These are phyloP conservation scores for Iris pallida DNA, from an alignment of 116 monocot species.

Conservation along the genomic window DNA sequence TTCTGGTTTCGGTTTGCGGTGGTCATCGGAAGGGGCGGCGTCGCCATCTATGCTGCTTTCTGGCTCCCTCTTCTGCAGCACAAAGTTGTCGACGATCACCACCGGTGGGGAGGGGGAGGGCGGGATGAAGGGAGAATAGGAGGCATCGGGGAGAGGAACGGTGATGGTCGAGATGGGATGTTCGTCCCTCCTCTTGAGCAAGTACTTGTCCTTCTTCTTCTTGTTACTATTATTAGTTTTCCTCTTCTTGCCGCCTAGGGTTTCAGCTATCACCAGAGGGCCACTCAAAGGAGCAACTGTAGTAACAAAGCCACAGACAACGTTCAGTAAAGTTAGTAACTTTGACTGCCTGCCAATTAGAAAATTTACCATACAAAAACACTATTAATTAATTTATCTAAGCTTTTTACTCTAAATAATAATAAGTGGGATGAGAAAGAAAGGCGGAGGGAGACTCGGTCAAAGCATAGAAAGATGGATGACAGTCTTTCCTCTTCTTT, in stretches of 20 bases:
- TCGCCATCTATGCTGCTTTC: neutral
- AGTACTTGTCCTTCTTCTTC: conserved; percentile 72
- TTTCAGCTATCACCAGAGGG: conserved; percentile 49
- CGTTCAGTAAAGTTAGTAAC: neutral
- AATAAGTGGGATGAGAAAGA: neutral
- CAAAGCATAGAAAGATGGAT: neutral
- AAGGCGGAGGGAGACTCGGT: neutral
- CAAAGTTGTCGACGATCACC: neutral
- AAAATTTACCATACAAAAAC: neutral
- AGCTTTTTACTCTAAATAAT: neutral
- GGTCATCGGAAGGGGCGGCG: neutral
- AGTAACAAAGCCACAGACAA: neutral
- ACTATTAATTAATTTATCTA: neutral
- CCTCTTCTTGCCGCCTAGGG: conserved; percentile 13
- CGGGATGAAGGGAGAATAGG: neutral
- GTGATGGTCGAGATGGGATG: conserved; percentile 11
- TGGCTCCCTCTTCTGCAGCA: neutral
- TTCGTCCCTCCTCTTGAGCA: conserved; percentile 69
- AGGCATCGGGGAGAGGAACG: conserved; percentile 8
- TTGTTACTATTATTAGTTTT: neutral
- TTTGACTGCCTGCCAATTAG: too few species aligned
- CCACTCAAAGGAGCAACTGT: conserved; percentile 69
- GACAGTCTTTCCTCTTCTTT: neutral
- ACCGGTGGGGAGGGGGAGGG: neutral
- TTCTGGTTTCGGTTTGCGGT: neutral